Conservation (phyloP, 1,284 basidiomycete genomes). For the Cryptococcus jaspeensis region DNA sequence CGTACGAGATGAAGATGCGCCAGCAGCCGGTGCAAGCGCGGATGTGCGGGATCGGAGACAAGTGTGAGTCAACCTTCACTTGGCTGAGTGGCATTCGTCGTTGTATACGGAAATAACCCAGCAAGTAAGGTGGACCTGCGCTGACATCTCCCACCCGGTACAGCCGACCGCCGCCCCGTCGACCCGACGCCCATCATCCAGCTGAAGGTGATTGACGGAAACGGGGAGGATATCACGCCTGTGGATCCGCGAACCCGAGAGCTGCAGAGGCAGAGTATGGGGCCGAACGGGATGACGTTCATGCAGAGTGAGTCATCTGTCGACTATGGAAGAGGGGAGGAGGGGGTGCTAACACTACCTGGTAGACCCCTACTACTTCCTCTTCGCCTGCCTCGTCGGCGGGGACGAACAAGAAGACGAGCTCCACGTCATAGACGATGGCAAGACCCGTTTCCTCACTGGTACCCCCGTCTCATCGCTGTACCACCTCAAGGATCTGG, state of each 20-base stretch:
- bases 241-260: constrained; percentile 3
- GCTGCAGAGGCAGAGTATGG: constrained; percentile 19
- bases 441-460: constrained; percentile 56
- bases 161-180: constrained; percentile 88
- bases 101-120: not conserved
- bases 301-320: constrained; percentile 48
- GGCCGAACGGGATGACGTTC: constrained; percentile 33
- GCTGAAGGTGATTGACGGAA: constrained; percentile 76
- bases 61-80: constrained; percentile 55
- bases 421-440: constrained; percentile 87
- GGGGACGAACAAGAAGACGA: constrained; percentile 77
- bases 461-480: constrained; percentile 74
- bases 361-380: constrained; percentile 91
- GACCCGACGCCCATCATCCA: constrained; percentile 97
- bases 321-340: too few species aligned
- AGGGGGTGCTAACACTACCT: too few species aligned
- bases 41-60: constrained; percentile 89
- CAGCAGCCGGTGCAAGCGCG: constrained; percentile 84
- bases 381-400: constrained; percentile 84
- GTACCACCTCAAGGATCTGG: constrained; percentile 92
- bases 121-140: not conserved
- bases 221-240: constrained; percentile 50
- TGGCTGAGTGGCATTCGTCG: constrained; percentile 11
- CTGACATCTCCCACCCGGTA: not conserved
- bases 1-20: constrained; percentile 76